Evolutionary conservation across 2,329 filamentous ascomycete species (phyloP), one percentile per base, ranked within the genome.

Genomic region (Alternaria sp.): DNA sequence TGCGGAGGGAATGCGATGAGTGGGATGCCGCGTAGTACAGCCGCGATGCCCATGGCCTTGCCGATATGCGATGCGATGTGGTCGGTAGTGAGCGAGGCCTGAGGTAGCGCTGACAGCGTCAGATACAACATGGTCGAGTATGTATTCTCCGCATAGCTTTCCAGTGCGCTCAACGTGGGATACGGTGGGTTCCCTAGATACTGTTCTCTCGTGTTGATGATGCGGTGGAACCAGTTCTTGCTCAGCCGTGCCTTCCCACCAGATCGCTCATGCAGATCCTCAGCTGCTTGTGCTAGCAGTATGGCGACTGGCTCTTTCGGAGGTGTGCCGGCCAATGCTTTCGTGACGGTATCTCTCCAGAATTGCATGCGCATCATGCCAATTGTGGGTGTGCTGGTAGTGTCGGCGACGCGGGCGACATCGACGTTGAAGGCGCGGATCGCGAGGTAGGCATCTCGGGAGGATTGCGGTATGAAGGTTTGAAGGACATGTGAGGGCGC

Each of bases 61-160:
- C 96, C 96, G 61, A 98, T 92, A 79, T 99, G 96, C 58, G 92
- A 96, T 9, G 95, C 95, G 17, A 99, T 85, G 81, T 99, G 96
- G 74, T 99, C 96, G 45, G 93, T 89, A 23, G 94, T 91, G 73
- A 97, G 86, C 1, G 92, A 96, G 10, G 89, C 88, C 73, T 97
- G 84, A 0, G 93, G 91, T 60, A 97, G 82, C 7, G 91, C 86
- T 17, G 93, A 93, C 40, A 98, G 83, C 0, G 91, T 95, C 66
- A 96, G 86, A 78, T 99, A 99, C 81, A 97, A 88, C 47, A 98
- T 84, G 0, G 93, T 97, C 17, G 93, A 93, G 81, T 98, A 98
- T 2, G 96, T 98, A 72, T 93, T 93, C 80, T 99, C 96, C 1
- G 93, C 93, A 75, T 98, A 97, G 50, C 89, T 90, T 75, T 99